These are phyloP conservation scores for Dalechampia spathulata DNA, from an alignment of 441 rosid genomes.

Conservation along the genomic window DNA sequence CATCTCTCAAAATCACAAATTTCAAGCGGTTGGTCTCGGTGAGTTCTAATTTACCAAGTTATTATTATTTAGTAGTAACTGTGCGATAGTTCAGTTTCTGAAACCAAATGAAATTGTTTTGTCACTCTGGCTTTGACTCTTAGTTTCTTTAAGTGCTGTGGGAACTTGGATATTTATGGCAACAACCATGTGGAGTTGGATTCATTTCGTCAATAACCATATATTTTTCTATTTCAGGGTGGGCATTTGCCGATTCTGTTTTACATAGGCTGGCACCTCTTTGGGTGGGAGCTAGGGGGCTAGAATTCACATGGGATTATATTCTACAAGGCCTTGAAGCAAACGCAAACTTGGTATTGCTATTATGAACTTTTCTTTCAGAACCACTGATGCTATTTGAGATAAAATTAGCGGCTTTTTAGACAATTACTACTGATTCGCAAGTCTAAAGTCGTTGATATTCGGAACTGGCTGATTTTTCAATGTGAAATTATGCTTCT, in stretches of 20 bases:
- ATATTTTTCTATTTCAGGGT: constrained; percentile 56
- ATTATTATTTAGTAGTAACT: constrained; percentile 1
- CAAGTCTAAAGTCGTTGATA: background rate
- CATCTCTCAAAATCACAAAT: constrained; percentile 92
- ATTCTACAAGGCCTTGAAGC: constrained; percentile 93
- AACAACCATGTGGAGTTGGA: no score
- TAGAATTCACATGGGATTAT: constrained; percentile 91
- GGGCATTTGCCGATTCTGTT: constrained; percentile 95
- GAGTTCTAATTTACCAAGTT: constrained; percentile 18
- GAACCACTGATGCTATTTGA: background rate
- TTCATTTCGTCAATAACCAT: no score
- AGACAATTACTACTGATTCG: background rate
- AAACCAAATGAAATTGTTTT: background rate
- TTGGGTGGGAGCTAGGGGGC: constrained; percentile 94
- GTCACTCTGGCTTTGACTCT: background rate
- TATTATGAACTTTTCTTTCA: background rate
- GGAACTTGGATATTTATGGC: no score
- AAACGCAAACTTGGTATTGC: constrained; percentile 74
- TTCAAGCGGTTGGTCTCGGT: constrained; percentile 98
- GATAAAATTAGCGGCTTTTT: background rate
- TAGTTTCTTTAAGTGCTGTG: background rate
- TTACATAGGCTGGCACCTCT: constrained; percentile 89
- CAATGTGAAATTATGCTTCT: background rate
- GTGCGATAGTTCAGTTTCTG: constrained; percentile 1
- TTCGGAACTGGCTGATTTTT: background rate